Evolutionary conservation across 495 filamentous ascomycete genomes (phyloP).

Genomic region (Hapsidospora chrysogenum): DNA sequence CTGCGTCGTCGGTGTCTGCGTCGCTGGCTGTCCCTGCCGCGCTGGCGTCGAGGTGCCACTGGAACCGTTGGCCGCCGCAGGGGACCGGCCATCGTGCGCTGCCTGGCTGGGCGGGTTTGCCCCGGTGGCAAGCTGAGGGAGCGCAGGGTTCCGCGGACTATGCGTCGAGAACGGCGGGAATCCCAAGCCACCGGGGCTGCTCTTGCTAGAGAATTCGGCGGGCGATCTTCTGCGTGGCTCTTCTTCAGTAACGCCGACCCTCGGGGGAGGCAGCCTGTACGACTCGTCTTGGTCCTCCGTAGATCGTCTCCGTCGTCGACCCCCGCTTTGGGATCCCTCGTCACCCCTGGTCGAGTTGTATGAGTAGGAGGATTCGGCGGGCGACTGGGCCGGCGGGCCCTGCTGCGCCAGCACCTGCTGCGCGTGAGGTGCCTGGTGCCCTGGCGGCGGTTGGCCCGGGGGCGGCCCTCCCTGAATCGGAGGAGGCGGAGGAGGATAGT

Average conservation of each 20-base stretch:
- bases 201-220: conserved; percentile 15
- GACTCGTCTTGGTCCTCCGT: conserved; percentile 20
- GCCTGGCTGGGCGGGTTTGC: neutral
- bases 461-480: conserved; percentile 6
- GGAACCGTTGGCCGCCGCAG: conserved; percentile 2
- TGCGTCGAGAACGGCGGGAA: conserved; percentile 12
- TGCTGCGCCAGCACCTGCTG: too few relatives aligned
- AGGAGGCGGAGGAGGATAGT: conserved; percentile 6
- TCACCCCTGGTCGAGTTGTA: conserved; percentile 7
- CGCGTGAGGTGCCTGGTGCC: conserved; percentile 10
- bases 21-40: conserved; percentile 7
- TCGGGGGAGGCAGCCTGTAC: conserved; percentile 27
- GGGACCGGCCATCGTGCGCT: conserved; percentile 9
- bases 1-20: conserved; percentile 4
- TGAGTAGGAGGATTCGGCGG: conserved; percentile 13
- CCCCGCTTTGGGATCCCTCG: conserved; percentile 6
- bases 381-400: conserved; percentile 17
- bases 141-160: conserved; percentile 2
- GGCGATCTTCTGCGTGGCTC: conserved; percentile 29
- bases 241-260: conserved; percentile 19
- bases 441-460: conserved; percentile 2
- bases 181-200: conserved; percentile 10
- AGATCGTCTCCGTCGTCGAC: conserved; percentile 16
- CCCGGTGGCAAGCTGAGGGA: conserved; percentile 7
- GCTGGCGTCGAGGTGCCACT: conserved; percentile 12